phyloP scores from a whole-genome alignment of 2,329 filamentous ascomycete species.

The Ophiostoma populinum region DNA sequence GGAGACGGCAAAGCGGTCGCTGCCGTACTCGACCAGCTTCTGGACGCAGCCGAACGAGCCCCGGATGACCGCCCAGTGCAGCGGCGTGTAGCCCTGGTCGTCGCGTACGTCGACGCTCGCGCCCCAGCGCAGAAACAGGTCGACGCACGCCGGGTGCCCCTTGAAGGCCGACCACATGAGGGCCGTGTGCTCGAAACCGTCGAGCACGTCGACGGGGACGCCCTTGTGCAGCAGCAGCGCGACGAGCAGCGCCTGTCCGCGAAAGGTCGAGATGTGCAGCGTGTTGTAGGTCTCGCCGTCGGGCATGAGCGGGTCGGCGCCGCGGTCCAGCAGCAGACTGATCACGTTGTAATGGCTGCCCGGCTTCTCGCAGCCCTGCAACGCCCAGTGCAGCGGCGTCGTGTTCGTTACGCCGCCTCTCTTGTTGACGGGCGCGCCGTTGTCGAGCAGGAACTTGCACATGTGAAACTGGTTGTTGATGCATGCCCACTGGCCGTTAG shows the following conservation, averaged over 20 bases:
- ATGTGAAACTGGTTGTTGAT: conserved; percentile 98
- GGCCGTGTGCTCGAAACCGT: conserved; percentile 79
- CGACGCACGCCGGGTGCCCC: conserved; percentile 80
- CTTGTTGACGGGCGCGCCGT: conserved; percentile 78
- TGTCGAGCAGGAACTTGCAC: conserved; percentile 80
- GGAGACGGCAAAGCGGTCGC: conserved; percentile 82
- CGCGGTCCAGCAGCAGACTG: conserved; percentile 73
- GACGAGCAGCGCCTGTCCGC: conserved; percentile 83
- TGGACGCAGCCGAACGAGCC: conserved; percentile 78
- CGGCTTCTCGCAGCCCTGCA: conserved; percentile 85
- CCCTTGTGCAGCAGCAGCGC: conserved; percentile 85
- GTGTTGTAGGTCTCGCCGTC: conserved; percentile 97
- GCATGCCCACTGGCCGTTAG: conserved; percentile 66
- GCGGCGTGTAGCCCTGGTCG: conserved; percentile 80
- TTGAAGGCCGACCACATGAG: conserved; percentile 99
- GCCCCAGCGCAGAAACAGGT: conserved; percentile 85
- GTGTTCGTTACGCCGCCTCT: conserved; percentile 92
- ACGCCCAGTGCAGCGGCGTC: conserved; percentile 91
- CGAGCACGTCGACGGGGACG: conserved; percentile 80
- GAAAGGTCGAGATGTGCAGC: conserved; percentile 89
- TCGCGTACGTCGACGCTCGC: conserved; percentile 83
- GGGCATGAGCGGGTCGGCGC: conserved; percentile 80
- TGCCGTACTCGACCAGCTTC: conserved; percentile 88
- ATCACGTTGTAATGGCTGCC: conserved; percentile 94
- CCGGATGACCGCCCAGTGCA: conserved; percentile 95